Evolutionary conservation across 2,329 filamentous ascomycete species (phyloP), one percentile per base, ranked within the genome.

Genomic region (Alternaria arborescens): DNA sequence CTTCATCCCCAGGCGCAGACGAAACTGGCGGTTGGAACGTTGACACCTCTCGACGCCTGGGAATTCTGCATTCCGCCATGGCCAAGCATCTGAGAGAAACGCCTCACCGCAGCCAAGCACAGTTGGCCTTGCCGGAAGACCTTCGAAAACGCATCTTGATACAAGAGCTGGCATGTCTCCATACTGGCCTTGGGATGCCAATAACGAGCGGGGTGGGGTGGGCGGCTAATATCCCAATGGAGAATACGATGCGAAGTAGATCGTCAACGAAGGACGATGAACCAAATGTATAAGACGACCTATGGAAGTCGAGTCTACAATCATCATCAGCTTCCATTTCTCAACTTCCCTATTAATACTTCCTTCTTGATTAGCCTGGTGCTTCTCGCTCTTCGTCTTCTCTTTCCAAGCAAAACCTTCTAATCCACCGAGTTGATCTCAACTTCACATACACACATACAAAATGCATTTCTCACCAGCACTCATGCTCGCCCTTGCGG

Each of bases 381-480:
- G 70, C 69, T 71, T 54, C 54, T 62, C 40, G 24, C 32, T 61
- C 58, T 34, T 58, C 55, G 22, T 12, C 24, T 67, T 58, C 51
- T 65, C 47, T 52, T 60, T 22, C 61, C 44, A 32, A 30, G 38
- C 24, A 41, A 5, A 58, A 43, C 50, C 2, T 36, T 47, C n/a
- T 41, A 55, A 52, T 43, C 43, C 43, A 36, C 22, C 60, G 63
- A 69, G 64, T 69, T 66, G 64, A 69, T 40, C 69, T 70, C 64
- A 56, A 60, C 11, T 24, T 26, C n/a, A 41, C 20, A 46, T 28
- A 44, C 38, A 47, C 8, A 46, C 20, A 55, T 59, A 51, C 60
- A 72, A 55, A 3, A 77, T 77, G 74, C 61, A 71, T 32, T 71
- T 74, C 64, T 65, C 70, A 50, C 67, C 70, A 60, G 62, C 70